Evolutionary conservation across 345 rosid genomes (phyloP), one percentile per base, ranked within the genome.

Genomic region (Microthlaspi erraticum): DNA sequence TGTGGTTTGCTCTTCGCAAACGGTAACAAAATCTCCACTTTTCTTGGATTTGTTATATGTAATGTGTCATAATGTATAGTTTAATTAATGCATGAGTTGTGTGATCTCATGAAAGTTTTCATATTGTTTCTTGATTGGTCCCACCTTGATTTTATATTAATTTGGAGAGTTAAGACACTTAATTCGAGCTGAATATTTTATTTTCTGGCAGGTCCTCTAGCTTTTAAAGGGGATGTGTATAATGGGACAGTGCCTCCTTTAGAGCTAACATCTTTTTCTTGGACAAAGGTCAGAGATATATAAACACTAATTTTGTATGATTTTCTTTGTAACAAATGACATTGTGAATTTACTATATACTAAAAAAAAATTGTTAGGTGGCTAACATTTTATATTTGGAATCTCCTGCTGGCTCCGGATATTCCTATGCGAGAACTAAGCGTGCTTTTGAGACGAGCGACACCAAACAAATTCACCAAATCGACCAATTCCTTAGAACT

Each of bases 361-460:
- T 50, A 45, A 13, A 16, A 26, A 26, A 5, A 2, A 2, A 26
- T 26, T 26, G 16, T 53, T n/a, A 85, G 92, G 85, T 80, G 23
- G 80, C 93, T 16, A 89, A 80, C 84, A 79, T 92, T 64, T 78
- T 86, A 70, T 86, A 89, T 72, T 43, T 89, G 26, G 98, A 89
- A 74, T 77, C 85, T 42, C 98, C 98, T 8, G 87, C 82, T 10
- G 92, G 92, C 17, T 81, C 93, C 34, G 98, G 96, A 23, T 92
- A 75, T 77, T 92, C 98, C 26, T 92, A 81, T 39, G 80, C 92
- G 3, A 78, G 41, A 72, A 81, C 71, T 65, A 19, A 1, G 6
- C 29, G 13, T 29, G 89, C 89, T 41, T 66, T 57, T 26, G 53
- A 45, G 41, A 11, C 83, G 4, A 75, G 92, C 23, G 96, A 92